phyloP scores from a whole-genome alignment of 2,329 filamentous ascomycete genomes.

The Xylaria sp. region DNA sequence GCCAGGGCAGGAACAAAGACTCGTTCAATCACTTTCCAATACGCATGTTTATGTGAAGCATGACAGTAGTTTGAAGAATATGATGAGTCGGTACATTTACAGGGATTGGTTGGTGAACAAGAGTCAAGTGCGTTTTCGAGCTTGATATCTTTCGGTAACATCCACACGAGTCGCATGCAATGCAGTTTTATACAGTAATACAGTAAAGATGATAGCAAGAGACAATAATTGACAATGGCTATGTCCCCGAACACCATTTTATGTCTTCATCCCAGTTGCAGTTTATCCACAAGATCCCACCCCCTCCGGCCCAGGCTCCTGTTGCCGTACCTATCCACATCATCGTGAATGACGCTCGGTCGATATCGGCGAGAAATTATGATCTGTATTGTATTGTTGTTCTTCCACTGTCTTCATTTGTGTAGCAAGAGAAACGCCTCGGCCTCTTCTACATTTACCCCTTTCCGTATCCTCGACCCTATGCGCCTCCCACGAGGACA shows the following conservation, averaged over 20 bases:
- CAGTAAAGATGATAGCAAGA: slow-evolving; percentile 28
- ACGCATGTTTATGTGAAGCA: slow-evolving; percentile 7
- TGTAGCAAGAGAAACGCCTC: not conserved
- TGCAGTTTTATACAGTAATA: slow-evolving; percentile 44
- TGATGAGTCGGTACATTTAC: not conserved
- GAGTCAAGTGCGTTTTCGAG: slow-evolving; percentile 10
- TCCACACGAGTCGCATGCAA: slow-evolving; percentile 23
- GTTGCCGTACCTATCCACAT: slow-evolving; percentile 16
- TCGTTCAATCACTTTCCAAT: not conserved
- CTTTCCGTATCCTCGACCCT: slow-evolving; percentile 41
- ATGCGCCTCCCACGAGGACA: slow-evolving; percentile 74
- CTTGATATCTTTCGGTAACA: slow-evolving; percentile 18
- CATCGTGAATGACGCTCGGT: slow-evolving; percentile 8
- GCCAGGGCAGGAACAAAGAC: not conserved
- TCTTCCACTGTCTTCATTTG: slow-evolving; percentile 3
- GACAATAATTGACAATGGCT: slow-evolving; percentile 1
- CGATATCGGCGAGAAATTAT: not conserved
- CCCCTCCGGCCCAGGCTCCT: not conserved
- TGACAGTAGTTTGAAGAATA: not conserved
- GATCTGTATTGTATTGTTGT: slow-evolving; percentile 16
- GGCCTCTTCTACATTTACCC: slow-evolving; percentile 13
- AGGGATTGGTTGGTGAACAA: not conserved
- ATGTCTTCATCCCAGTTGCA: slow-evolving; percentile 9
- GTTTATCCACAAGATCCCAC: not conserved
- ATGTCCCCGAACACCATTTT: slow-evolving; percentile 11